phyloP scores from a whole-genome alignment of 73 alveolate species.

The Tetrahymena borealis region DNA sequence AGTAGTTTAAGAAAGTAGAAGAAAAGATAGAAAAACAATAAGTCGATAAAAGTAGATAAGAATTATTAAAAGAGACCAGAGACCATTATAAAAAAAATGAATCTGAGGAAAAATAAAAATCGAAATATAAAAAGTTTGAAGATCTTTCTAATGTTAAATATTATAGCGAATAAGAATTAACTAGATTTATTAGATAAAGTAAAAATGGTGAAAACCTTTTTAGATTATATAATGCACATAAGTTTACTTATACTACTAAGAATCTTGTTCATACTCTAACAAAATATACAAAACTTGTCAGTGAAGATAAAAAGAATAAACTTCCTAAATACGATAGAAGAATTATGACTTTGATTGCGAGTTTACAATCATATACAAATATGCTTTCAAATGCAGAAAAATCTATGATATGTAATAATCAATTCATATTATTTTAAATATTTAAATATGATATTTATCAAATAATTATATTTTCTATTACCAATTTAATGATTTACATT shows the following conservation, averaged over 20 bases:
- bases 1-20: neutral
- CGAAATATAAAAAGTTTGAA: neutral
- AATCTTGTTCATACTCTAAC: neutral
- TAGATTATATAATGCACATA: neutral
- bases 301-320: neutral
- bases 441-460: too few relatives aligned
- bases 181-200: neutral
- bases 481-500: too few relatives aligned
- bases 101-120: neutral
- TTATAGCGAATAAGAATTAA: neutral
- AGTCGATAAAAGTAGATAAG: neutral
- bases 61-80: neutral
- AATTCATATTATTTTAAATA: too few relatives aligned
- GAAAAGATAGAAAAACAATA: neutral
- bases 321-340: neutral
- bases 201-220: neutral
- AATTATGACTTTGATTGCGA: neutral
- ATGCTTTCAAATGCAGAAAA: neutral
- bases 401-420: neutral
- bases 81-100: neutral
- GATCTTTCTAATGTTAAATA: neutral
- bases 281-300: neutral
- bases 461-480: too few relatives aligned
- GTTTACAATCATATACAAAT: neutral
- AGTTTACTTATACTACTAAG: neutral